Evolutionary conservation across 768 basidiomycete genomes (phyloP), one percentile per base, ranked within the genome.

Genomic region (Daedaleopsis nitida): DNA sequence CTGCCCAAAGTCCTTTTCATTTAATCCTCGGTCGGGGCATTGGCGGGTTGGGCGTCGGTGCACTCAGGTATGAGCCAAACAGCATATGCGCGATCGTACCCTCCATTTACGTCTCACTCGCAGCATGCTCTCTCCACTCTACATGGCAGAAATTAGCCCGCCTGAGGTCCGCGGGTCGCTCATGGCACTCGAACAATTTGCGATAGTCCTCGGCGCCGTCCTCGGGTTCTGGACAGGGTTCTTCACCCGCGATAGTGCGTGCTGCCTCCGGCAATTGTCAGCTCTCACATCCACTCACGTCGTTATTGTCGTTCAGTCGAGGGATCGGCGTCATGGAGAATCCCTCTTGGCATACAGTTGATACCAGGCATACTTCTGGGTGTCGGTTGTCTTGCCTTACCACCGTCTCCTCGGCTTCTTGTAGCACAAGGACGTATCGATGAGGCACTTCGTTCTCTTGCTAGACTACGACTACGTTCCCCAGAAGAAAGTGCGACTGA

Each of bases 181-280:
- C 19, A 80, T 92, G 74, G 86, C 90, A 1, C 77, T 94, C 3
- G 91, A 94, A 67, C 91, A 93, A 60, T 81, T 92, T 45, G 84
- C 88, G 19, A 94, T 94, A 52, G 91, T 93, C 14, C 74, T 88
- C 0, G 92, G 91, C 3, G 91, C 92, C 6, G 90, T 94, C 0
- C 74, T 90, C 14, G 91, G 91, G 2, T 94, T 93, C 67, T 93
- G 92, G 91, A 81, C 83, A 5, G 92, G 91, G 0, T 94, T 89
- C 68, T 68, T 83, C 47, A 93, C 91, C 0, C 84, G 91, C 14
- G 72, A 81, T 21, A 68, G 89, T 89, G 67, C 38, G 84, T 74
- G 35, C 27, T 57, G 27, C 27, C 27, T 32, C 27, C 43, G 39
- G 43, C n/a, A 19, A 49, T 52, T 23, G 45, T 24, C 23, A 21